Conservation (phyloP, 2,329 filamentous ascomycete genomes). For the Colletotrichum camelliae region DNA sequence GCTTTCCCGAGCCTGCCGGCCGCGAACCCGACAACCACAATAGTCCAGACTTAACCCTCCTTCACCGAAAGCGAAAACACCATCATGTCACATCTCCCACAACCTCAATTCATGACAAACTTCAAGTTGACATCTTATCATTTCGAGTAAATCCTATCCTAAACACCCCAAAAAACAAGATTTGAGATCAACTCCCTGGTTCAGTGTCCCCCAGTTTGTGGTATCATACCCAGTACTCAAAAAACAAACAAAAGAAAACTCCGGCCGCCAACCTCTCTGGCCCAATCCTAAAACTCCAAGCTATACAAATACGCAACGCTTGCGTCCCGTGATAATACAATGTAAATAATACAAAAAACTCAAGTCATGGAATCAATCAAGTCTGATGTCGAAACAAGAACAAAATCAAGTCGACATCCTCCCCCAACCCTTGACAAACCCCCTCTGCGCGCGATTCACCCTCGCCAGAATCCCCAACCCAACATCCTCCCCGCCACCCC, state of each 20-base stretch:
- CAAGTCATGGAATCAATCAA: not conserved
- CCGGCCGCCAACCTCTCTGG: not conserved
- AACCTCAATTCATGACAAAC: not conserved
- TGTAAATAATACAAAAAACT: not conserved
- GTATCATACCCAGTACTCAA: slow-evolving; percentile 16
- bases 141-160: not conserved
- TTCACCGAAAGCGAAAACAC: not conserved
- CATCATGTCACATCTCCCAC: rapidly evolving
- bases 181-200: not conserved
- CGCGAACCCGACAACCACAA: not conserved
- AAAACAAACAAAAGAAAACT: not conserved
- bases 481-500: slow-evolving; percentile 23
- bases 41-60: too few relatives aligned
- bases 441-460: slow-evolving; percentile 19
- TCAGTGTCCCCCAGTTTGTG: not conserved
- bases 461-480: slow-evolving; percentile 21
- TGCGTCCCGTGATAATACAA: not conserved
- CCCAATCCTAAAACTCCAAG: not conserved
- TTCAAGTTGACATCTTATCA: not conserved
- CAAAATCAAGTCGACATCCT: not conserved
- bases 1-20: not conserved
- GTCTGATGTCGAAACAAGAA: not conserved
- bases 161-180: not conserved
- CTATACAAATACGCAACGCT: not conserved
- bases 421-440: slow-evolving; percentile 13